These are phyloP conservation scores for Cyclotella cryptica DNA, from an alignment of 108 stramenopile species.

Conservation along the genomic window DNA sequence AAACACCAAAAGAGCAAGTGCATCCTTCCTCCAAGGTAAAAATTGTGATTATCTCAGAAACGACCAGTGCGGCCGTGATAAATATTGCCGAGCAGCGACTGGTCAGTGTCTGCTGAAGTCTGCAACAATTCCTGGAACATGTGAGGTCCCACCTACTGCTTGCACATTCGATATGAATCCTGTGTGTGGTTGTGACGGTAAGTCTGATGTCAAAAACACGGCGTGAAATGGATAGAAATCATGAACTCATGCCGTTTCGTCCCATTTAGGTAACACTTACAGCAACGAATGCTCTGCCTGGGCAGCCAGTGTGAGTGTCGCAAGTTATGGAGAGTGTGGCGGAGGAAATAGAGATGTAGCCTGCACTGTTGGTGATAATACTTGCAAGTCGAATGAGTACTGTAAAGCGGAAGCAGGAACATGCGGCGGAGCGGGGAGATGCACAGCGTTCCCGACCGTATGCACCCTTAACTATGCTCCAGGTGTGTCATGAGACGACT, in stretches of 20 bases:
- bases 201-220: not conserved
- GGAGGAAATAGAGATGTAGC: not conserved
- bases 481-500: not conserved
- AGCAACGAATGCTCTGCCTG: constrained; percentile 9
- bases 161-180: constrained; percentile 8
- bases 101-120: constrained; percentile 5
- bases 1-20: constrained; percentile 6
- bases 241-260: not conserved
- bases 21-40: constrained; percentile 10
- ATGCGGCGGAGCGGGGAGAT: constrained; percentile 13
- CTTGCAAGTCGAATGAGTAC: constrained; percentile 10
- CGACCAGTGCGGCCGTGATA: constrained; percentile 7
- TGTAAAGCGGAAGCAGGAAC: not conserved
- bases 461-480: constrained; percentile 12
- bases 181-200: constrained; percentile 18
- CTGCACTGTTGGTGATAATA: constrained; percentile 8
- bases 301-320: constrained; percentile 4
- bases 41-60: constrained; percentile 4
- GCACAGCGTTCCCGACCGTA: not conserved
- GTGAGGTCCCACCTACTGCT: not conserved
- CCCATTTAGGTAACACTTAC: constrained; percentile 1
- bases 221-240: not conserved
- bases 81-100: not conserved
- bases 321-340: constrained; percentile 1
- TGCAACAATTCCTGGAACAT: not conserved